Evolutionary conservation across 1,284 basidiomycete genomes (phyloP).

Genomic region (Austroboletus novae-zelandiae): DNA sequence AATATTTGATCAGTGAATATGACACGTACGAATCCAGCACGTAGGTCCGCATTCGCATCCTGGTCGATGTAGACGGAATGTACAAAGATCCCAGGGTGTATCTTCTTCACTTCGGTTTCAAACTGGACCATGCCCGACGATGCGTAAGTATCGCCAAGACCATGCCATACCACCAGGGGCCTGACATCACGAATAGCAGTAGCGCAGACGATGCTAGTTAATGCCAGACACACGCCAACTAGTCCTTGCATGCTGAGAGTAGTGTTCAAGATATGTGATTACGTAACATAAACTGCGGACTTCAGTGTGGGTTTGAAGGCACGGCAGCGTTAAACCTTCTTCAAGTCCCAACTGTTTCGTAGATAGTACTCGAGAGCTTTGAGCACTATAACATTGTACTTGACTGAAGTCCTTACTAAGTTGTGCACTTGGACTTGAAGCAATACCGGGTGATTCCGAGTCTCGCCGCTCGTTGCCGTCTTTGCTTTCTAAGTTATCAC

Average conservation of each 20-base stretch:
- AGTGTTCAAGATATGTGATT: not conserved
- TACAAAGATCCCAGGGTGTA: conserved; percentile 84
- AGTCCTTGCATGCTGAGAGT: conserved; percentile 13
- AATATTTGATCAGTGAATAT: not conserved
- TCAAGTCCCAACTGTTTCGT: too few relatives aligned
- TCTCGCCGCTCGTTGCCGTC: too few relatives aligned
- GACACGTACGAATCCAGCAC: conserved; percentile 75
- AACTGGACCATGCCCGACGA: conserved; percentile 72
- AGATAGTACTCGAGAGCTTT: too few relatives aligned
- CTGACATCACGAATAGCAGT: conserved; percentile 35
- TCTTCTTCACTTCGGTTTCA: conserved; percentile 59
- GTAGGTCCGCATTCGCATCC: conserved; percentile 68
- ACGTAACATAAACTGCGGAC: conserved; percentile 9
- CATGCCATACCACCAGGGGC: conserved; percentile 94
- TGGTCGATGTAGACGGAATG: conserved; percentile 77
- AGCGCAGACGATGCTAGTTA: conserved; percentile 10
- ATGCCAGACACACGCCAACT: conserved; percentile 11
- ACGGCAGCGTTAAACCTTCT: too few relatives aligned
- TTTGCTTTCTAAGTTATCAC: too few relatives aligned
- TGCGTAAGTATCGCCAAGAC: conserved; percentile 72
- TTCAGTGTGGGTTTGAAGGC: too few relatives aligned
- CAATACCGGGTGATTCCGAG: too few relatives aligned
- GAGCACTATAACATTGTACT: too few relatives aligned
- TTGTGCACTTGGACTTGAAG: too few relatives aligned
- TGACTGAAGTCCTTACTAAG: too few relatives aligned